A percentile compares a stretch with the other conserved stretches of the same genome.
Conservation (phyloP, 2,329 filamentous ascomycete species). For the Penicillium sp. region DNA sequence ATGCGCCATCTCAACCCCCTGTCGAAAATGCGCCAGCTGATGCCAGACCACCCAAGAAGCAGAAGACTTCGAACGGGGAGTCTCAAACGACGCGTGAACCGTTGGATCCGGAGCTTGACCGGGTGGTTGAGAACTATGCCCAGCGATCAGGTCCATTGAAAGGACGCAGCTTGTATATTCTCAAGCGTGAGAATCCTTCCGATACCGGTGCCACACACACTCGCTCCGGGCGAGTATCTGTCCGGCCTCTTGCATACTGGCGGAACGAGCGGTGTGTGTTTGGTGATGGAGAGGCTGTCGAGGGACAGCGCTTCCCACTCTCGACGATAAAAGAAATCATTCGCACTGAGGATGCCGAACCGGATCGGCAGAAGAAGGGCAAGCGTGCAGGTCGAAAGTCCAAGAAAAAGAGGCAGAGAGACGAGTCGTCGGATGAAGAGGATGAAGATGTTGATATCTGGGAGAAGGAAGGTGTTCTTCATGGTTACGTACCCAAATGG, state of each 20-base stretch:
- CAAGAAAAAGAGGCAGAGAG: conserved; percentile 32
- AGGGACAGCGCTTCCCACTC: conserved; percentile 56
- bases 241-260: conserved; percentile 79
- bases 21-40: conserved; percentile 21
- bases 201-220: conserved; percentile 56
- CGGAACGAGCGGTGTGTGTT: conserved; percentile 73
- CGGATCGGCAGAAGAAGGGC: conserved; percentile 36
- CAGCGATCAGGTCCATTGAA: conserved; percentile 44
- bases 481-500: conserved; percentile 44
- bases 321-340: conserved; percentile 72
- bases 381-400: conserved; percentile 33
- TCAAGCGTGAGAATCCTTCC: conserved; percentile 49
- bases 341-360: conserved; percentile 60
- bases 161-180: conserved; percentile 47
- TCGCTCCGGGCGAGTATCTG: conserved; percentile 73
- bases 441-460: conserved; percentile 40
- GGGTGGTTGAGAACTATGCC: conserved; percentile 42
- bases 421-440: conserved; percentile 38
- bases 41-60: conserved; percentile 31
- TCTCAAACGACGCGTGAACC: conserved; percentile 23
- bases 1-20: conserved; percentile 21
- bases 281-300: conserved; percentile 55
- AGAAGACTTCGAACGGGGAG: conserved; percentile 24
- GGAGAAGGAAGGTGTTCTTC: conserved; percentile 44
- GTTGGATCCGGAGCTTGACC: conserved; percentile 37